Evolutionary conservation across 805 yeast genomes (phyloP).

Genomic region (Ogataea naganishii): DNA sequence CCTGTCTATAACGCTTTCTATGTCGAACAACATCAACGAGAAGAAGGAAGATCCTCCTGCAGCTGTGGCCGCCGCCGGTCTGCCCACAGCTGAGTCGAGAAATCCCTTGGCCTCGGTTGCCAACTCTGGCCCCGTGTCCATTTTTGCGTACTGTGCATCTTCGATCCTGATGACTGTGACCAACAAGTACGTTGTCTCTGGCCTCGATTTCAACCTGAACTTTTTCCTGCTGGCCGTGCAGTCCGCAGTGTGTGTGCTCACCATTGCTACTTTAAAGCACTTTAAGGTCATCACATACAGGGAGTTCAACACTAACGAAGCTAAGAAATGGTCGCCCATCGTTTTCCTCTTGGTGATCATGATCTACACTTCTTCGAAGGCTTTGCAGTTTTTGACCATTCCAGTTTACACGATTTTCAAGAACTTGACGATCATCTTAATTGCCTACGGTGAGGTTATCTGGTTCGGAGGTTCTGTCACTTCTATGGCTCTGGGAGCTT

Average conservation of each 20-base stretch:
- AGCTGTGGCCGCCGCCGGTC: slow-evolving; percentile 10
- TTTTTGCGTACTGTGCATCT: slow-evolving; percentile 79
- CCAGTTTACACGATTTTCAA: slow-evolving; percentile 98
- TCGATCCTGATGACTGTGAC: slow-evolving; percentile 97
- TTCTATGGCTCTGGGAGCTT: slow-evolving; percentile 82
- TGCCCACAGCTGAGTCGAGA: slow-evolving; percentile 10
- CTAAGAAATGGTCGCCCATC: slow-evolving; percentile 93
- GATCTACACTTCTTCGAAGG: slow-evolving; percentile 96
- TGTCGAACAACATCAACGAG: slow-evolving; percentile 13
- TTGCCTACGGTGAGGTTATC: slow-evolving; percentile 96
- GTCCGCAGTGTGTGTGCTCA: slow-evolving; percentile 70
- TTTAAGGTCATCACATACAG: slow-evolving; percentile 79
- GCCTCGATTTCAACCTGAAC: slow-evolving; percentile 66
- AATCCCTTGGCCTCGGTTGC: slow-evolving; percentile 20
- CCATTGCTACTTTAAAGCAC: slow-evolving; percentile 64
- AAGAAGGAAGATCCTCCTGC: slow-evolving; percentile 19
- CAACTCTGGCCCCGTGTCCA: slow-evolving; percentile 60
- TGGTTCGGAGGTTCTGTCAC: slow-evolving; percentile 95
- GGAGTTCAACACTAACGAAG: slow-evolving; percentile 77
- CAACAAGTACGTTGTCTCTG: slow-evolving; percentile 87
- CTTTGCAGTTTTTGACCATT: slow-evolving; percentile 80
- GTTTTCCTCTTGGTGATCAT: slow-evolving; percentile 80
- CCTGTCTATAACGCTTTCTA: not conserved
- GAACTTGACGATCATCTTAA: slow-evolving; percentile 90
- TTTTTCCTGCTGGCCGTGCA: slow-evolving; percentile 86